Evolutionary conservation across 495 filamentous ascomycete species (phyloP), one percentile per base, ranked within the genome.

Genomic region (Aspergillus indologenus): DNA sequence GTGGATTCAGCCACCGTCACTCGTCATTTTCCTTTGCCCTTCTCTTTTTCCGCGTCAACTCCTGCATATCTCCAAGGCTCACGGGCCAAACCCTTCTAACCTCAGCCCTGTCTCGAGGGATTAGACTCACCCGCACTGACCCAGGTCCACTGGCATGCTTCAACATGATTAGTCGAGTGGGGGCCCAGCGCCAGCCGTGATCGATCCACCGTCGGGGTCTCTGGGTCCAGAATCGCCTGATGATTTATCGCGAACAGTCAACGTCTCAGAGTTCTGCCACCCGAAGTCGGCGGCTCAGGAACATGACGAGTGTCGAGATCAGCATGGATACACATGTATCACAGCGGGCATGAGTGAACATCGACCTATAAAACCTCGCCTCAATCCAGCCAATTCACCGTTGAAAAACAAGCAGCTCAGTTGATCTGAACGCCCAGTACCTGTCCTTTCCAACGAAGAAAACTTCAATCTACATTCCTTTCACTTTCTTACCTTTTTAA

Each of bases 211-310:
- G 2, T 51, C 48, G 48, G 48, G 17, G 23, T n/a, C 24, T 51
- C 3, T 29, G 9, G 18, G 21, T 24, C 24, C 48, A 51, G 14
- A 24, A 51, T 24, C 31, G 29, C 23, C 48, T 51, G 48, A 40
- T 40, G 34, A 51, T 51, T n/a, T 51, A 51, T 51, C 17, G 48
- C 48, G 24, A 29, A 51, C 48, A n/a, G 48, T 51, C 48, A 29
- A 51, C 48, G 48, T 51, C 48, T 51, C 48, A 51, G 48, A 18
- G 7, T 12, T 20, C 17, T 15, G 11, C 48, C 23, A 9, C 7
- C 23, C 48, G 23, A 51, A 14, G 0, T 29, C 48, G 23, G 23
- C 15, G 24, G n/a, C 48, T 29, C 15, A 19, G 23, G 23, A 21
- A 17, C 23, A 51, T 51, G 48, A 51, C 48, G 48, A 51, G 29